Conservation (phyloP, 805 yeast species). For the Blastobotrys attinorum region DNA sequence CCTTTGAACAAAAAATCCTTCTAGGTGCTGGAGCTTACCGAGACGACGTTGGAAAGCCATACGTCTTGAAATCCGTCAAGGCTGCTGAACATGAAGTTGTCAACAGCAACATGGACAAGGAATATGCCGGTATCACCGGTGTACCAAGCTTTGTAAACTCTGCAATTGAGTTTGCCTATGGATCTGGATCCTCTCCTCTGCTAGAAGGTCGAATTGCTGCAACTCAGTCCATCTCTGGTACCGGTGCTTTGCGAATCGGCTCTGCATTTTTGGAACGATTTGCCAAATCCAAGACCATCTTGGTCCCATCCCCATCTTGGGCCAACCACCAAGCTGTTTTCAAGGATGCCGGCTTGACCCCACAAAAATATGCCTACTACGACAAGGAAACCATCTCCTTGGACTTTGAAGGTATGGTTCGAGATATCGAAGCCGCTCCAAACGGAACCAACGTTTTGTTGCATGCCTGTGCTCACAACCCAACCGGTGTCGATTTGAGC, state of each 20-base stretch:
- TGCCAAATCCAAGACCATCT: slow-evolving; percentile 46
- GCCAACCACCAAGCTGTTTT: slow-evolving; percentile 84
- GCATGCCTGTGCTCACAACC: slow-evolving; percentile 96
- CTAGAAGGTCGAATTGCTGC: slow-evolving; percentile 63
- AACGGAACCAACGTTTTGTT: slow-evolving; percentile 61
- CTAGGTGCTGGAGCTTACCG: slow-evolving; percentile 92
- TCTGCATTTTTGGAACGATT: slow-evolving; percentile 67
- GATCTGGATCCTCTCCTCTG: slow-evolving; percentile 51
- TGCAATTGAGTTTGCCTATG: slow-evolving; percentile 66
- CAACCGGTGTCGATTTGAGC: slow-evolving; percentile 91
- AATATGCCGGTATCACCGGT: slow-evolving; percentile 83
- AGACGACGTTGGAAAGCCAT: slow-evolving; percentile 80
- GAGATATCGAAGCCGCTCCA: slow-evolving; percentile 47
- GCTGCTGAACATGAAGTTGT: slow-evolving; percentile 51
- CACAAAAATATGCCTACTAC: slow-evolving; percentile 61
- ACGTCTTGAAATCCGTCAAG: slow-evolving; percentile 71
- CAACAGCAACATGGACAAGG: slow-evolving; percentile 56
- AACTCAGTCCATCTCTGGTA: slow-evolving; percentile 87
- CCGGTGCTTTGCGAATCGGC: slow-evolving; percentile 85
- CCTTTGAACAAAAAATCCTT: slow-evolving; percentile 38
- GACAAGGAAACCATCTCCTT: slow-evolving; percentile 52
- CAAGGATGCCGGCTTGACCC: slow-evolving; percentile 59
- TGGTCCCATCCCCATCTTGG: slow-evolving; percentile 89
- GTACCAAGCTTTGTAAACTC: slow-evolving; percentile 54
- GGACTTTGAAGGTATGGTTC: slow-evolving; percentile 55